phyloP scores from a whole-genome alignment of 2,329 filamentous ascomycete genomes.

The Diaporthe helianthi region DNA sequence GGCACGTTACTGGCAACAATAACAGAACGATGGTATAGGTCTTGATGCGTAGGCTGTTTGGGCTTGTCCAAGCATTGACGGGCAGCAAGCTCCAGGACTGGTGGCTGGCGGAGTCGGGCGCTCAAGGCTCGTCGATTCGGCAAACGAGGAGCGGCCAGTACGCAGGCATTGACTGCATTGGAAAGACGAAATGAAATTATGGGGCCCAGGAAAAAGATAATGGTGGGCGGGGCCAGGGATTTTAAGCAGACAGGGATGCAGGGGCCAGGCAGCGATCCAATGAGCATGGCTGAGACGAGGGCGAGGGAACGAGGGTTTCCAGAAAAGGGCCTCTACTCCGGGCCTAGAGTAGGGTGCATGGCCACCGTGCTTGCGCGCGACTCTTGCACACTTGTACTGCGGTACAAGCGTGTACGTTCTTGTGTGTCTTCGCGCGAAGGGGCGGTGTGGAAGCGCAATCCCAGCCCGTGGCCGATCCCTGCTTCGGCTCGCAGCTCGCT shows the following conservation, averaged over 20 bases:
- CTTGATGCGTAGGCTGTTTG: conserved; percentile 35
- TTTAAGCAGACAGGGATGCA: conserved; percentile 25
- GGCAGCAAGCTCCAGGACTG: conserved; percentile 17
- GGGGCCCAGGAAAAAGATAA: conserved; percentile 19
- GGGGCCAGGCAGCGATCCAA: conserved; percentile 10
- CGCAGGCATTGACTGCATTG: conserved; percentile 26
- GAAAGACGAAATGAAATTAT: conserved; percentile 28
- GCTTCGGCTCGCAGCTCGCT: conserved; percentile 25
- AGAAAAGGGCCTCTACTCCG: conserved; percentile 25
- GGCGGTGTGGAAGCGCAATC: conserved; percentile 24
- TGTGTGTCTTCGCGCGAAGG: not conserved
- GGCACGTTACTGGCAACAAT: conserved; percentile 16
- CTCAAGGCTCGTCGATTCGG: conserved; percentile 24
- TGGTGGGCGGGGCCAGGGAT: conserved; percentile 17
- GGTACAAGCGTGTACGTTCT: conserved; percentile 12
- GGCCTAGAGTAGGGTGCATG: conserved; percentile 24
- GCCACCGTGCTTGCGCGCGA: conserved; percentile 25
- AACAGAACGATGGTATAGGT: conserved; percentile 32
- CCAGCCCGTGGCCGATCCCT: conserved; percentile 21
- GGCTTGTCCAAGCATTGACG: conserved; percentile 27
- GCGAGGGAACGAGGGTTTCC: conserved; percentile 6
- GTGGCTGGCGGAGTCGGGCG: conserved; percentile 26
- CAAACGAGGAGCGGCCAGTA: conserved; percentile 25
- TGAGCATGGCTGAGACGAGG: conserved; percentile 23
- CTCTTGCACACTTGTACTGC: conserved; percentile 17